Conservation (phyloP, 1,284 basidiomycete species). For the Trichosporon inkin region DNA sequence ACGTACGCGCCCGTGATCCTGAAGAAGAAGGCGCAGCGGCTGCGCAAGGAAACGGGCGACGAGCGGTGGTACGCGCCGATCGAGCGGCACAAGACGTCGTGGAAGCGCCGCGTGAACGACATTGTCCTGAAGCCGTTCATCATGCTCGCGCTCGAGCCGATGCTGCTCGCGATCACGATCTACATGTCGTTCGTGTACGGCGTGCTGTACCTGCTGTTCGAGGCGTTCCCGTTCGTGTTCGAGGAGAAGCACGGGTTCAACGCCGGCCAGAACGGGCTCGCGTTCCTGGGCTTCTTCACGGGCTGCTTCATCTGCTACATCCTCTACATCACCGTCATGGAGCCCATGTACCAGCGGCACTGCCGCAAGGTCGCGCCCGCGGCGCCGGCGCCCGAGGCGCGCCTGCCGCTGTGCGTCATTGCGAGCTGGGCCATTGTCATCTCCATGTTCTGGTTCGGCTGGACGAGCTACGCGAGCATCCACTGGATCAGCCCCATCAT, state of each 20-base stretch:
- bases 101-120: constrained; percentile 50
- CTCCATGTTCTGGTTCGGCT: constrained; percentile 52
- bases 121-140: constrained; percentile 60
- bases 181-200: constrained; percentile 58
- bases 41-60: constrained; percentile 63
- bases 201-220: constrained; percentile 45
- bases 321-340: constrained; percentile 31
- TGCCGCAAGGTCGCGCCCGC: constrained; percentile 29
- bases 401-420: constrained; percentile 44
- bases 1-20: constrained; percentile 62
- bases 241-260: constrained; percentile 52
- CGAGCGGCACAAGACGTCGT: constrained; percentile 20
- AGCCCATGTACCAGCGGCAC: constrained; percentile 32
- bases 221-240: constrained; percentile 54
- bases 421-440: constrained; percentile 50
- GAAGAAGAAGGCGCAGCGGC: constrained; percentile 52
- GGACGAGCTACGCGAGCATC: constrained; percentile 51
- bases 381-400: constrained; percentile 35
- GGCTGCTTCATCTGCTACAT: constrained; percentile 45
- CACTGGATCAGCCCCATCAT: constrained; percentile 52
- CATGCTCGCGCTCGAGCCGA: constrained; percentile 68
- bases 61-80: constrained; percentile 57
- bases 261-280: constrained; percentile 51
- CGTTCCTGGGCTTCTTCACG: constrained; percentile 54
- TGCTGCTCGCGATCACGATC: constrained; percentile 65